Evolutionary conservation across 768 basidiomycete genomes (phyloP).

Genomic region (Brasilioporus rufonigricans): DNA sequence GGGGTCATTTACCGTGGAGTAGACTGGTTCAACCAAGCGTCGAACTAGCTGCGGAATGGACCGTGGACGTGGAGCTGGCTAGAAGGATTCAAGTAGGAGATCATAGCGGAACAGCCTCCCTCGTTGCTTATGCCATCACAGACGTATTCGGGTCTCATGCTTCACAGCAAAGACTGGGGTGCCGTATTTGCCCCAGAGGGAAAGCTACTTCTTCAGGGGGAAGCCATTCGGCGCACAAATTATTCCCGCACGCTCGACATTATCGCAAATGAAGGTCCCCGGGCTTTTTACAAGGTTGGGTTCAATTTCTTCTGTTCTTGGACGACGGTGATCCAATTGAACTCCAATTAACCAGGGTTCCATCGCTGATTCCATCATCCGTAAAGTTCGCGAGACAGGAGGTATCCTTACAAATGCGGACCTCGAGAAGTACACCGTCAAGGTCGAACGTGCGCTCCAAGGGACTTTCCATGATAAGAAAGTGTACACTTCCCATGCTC

Average conservation of each 20-base stretch:
- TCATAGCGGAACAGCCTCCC: not conserved
- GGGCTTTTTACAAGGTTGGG: slow-evolving; percentile 76
- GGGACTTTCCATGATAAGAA: slow-evolving; percentile 76
- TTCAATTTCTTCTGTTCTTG: slow-evolving; percentile 9
- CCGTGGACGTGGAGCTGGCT: slow-evolving; percentile 73
- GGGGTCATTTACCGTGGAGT: slow-evolving; percentile 81
- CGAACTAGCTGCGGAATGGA: slow-evolving; percentile 75
- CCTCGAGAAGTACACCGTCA: slow-evolving; percentile 65
- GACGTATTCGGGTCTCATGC: slow-evolving; percentile 55
- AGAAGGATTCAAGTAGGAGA: slow-evolving; percentile 62
- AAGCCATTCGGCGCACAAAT: slow-evolving; percentile 67
- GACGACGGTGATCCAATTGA: slow-evolving; percentile 11
- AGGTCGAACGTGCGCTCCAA: slow-evolving; percentile 68
- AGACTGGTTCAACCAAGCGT: slow-evolving; percentile 73
- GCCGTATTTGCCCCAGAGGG: slow-evolving; percentile 83
- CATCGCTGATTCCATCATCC: slow-evolving; percentile 77
- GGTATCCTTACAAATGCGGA: slow-evolving; percentile 81
- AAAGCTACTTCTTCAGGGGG: slow-evolving; percentile 67
- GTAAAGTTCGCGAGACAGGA: slow-evolving; percentile 66
- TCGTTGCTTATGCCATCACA: slow-evolving; percentile 14
- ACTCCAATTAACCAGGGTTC: slow-evolving; percentile 50
- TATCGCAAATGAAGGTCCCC: slow-evolving; percentile 75
- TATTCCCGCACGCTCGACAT: slow-evolving; percentile 72
- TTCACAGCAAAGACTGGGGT: slow-evolving; percentile 70
- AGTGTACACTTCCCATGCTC: slow-evolving; percentile 83